phyloP scores from a whole-genome alignment of 495 filamentous ascomycete species.

The Lophium mytilinum region DNA sequence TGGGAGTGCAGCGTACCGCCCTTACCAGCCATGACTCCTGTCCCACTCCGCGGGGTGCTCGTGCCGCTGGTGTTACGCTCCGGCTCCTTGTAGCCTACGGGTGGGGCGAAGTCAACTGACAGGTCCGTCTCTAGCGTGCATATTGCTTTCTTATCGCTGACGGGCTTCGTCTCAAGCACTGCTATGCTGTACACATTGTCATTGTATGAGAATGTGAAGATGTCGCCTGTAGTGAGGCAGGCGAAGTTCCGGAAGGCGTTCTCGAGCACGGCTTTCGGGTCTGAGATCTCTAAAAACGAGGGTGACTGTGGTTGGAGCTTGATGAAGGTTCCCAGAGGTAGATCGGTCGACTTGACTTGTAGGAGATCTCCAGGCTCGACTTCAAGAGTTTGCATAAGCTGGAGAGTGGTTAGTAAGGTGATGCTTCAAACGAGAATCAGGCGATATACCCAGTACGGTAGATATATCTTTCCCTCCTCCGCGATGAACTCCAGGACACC shows the following conservation, averaged over 20 bases:
- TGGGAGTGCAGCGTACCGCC: slow-evolving; percentile 71
- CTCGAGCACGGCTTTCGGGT: slow-evolving; percentile 96
- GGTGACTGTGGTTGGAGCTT: slow-evolving; percentile 91
- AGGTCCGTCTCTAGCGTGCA: slow-evolving; percentile 92
- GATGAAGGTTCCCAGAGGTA: slow-evolving; percentile 81
- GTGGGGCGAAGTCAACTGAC: slow-evolving; percentile 88
- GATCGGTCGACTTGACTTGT: slow-evolving; percentile 86
- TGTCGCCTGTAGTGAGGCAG: slow-evolving; percentile 80
- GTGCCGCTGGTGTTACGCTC: slow-evolving; percentile 44
- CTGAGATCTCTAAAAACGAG: slow-evolving; percentile 88
- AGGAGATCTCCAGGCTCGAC: slow-evolving; percentile 89
- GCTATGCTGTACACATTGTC: slow-evolving; percentile 86
- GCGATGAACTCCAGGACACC: slow-evolving; percentile 97
- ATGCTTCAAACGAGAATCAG: background rate
- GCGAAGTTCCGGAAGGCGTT: slow-evolving; percentile 93
- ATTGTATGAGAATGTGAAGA: slow-evolving; percentile 94
- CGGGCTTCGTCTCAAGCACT: slow-evolving; percentile 85
- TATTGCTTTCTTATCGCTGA: slow-evolving; percentile 68
- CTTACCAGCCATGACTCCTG: slow-evolving; percentile 40
- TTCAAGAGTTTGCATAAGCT: slow-evolving; percentile 90
- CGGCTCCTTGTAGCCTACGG: slow-evolving; percentile 88
- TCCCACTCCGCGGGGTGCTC: slow-evolving; percentile 60
- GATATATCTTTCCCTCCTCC: slow-evolving; percentile 91
- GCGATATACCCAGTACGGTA: slow-evolving; percentile 79
- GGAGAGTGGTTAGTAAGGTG: slow-evolving; percentile 4